Percentiles rank a stretch among this genome's conserved stretches.
Evolutionary conservation across 2,329 filamentous ascomycete genomes (phyloP).

Genomic region (Ustilaginoidea virens): DNA sequence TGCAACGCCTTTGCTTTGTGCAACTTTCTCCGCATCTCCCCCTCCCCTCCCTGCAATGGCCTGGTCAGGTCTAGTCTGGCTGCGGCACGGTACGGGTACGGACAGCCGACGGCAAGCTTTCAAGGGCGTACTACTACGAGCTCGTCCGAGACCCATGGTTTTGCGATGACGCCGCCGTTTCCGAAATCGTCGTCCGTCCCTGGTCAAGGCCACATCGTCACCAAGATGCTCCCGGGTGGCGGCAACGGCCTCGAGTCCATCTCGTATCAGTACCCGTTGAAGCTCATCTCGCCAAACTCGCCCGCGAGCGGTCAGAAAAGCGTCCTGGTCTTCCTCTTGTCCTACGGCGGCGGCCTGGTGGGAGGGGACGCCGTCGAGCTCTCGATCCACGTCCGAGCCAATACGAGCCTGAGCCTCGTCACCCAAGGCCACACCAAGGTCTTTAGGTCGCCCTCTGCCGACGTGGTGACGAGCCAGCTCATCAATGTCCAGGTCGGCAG

Average conservation of each 20-base stretch:
- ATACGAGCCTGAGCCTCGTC: slow-evolving; percentile 51
- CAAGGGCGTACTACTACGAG: no score
- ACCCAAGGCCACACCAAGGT: slow-evolving; percentile 85
- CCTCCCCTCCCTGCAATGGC: no score
- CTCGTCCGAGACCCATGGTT: slow-evolving; percentile 6
- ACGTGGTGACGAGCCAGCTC: slow-evolving; percentile 41
- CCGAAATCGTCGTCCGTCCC: slow-evolving; percentile 56
- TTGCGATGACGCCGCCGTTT: slow-evolving; percentile 40
- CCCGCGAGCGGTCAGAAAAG: slow-evolving; percentile 48
- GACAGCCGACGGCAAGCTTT: no score
- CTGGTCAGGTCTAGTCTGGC: no score
- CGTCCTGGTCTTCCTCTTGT: slow-evolving; percentile 74
- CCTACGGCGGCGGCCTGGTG: slow-evolving; percentile 87
- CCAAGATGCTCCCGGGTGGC: slow-evolving; percentile 54
- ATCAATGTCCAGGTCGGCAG: slow-evolving; percentile 34
- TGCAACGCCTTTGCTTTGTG: no score
- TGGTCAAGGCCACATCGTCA: slow-evolving; percentile 64
- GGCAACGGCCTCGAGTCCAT: slow-evolving; percentile 58
- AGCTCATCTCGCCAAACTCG: slow-evolving; percentile 65
- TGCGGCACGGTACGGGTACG: no score
- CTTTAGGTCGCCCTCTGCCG: slow-evolving; percentile 57
- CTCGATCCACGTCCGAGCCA: slow-evolving; percentile 44
- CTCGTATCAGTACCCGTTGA: slow-evolving; percentile 86
- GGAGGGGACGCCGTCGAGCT: slow-evolving; percentile 73
- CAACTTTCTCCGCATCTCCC: no score